These are phyloP conservation scores for Trichoderma sp. DNA, from an alignment of 2,329 filamentous ascomycete species.

Conservation along the genomic window DNA sequence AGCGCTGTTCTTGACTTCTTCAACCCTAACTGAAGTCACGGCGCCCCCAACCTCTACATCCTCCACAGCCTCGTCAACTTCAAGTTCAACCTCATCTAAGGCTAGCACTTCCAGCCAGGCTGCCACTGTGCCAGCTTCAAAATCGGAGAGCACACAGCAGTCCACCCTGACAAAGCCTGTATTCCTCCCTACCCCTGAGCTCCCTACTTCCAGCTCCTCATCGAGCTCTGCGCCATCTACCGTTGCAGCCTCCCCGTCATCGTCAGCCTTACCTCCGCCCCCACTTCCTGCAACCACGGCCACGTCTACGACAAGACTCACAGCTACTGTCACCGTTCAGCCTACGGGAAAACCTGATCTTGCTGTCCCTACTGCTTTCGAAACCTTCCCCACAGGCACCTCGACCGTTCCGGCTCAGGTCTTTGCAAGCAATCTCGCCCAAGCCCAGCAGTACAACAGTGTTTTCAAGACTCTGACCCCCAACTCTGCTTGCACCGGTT, in stretches of 20 bases:
- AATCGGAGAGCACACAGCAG: neutral
- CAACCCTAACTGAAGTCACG: neutral
- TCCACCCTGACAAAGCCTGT: neutral
- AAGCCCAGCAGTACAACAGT: conserved; percentile 47
- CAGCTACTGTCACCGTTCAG: conserved; percentile 25
- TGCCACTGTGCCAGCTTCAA: neutral
- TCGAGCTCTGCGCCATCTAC: neutral
- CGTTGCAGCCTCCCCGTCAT: neutral
- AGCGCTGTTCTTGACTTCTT: neutral
- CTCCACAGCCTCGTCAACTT: neutral
- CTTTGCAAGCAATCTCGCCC: conserved; percentile 46
- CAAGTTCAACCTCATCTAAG: neutral
- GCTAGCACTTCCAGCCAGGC: neutral
- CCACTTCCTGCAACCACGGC: neutral
- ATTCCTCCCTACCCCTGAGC: neutral
- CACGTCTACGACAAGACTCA: conserved; percentile 21
- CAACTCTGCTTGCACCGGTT: conserved; percentile 45
- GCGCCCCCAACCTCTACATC: neutral
- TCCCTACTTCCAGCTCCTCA: neutral
- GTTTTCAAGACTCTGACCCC: conserved; percentile 45
- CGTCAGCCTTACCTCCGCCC: neutral
- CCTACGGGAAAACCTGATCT: conserved; percentile 39
- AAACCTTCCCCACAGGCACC: conserved; percentile 37
- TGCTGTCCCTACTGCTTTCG: conserved; percentile 43
- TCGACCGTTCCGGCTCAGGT: conserved; percentile 41